Evolutionary conservation across 768 basidiomycete species (phyloP).

Genomic region (Candolleomyces aberdarensis): DNA sequence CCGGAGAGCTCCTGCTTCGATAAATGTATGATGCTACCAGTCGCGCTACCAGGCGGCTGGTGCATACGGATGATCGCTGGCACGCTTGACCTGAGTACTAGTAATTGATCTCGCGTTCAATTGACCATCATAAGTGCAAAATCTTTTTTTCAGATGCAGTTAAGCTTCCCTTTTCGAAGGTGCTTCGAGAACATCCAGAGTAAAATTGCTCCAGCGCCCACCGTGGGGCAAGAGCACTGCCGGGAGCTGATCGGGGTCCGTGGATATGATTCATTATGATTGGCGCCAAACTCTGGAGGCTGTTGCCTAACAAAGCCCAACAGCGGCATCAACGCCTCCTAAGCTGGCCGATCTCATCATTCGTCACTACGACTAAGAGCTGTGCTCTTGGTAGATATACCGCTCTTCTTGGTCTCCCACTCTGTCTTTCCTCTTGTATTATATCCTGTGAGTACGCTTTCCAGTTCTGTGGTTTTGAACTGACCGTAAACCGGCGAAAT

Average conservation of each 20-base stretch:
- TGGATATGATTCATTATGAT: background rate
- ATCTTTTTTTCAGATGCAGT: too few species aligned
- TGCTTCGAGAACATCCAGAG: too few species aligned
- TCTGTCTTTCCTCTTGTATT: background rate
- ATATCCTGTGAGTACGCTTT: background rate
- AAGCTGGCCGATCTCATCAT: slow-evolving; percentile 1
- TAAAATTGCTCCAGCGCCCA: too few species aligned
- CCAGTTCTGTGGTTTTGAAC: background rate
- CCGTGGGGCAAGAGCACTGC: background rate
- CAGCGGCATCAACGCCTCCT: background rate
- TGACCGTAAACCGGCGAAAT: background rate
- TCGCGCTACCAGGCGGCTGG: too few species aligned
- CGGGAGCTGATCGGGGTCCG: background rate
- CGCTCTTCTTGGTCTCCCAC: background rate
- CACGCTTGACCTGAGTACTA: too few species aligned
- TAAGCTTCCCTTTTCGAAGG: too few species aligned
- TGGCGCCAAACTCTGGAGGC: background rate
- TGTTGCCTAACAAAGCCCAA: background rate
- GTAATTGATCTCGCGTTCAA: too few species aligned
- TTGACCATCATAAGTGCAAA: too few species aligned
- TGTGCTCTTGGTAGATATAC: background rate
- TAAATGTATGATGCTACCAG: too few species aligned
- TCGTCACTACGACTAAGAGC: background rate
- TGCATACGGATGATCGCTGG: too few species aligned
- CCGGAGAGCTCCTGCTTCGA: too few species aligned